phyloP scores from a whole-genome alignment of 495 filamentous ascomycete genomes.

The Penicillium longicatenatum region DNA sequence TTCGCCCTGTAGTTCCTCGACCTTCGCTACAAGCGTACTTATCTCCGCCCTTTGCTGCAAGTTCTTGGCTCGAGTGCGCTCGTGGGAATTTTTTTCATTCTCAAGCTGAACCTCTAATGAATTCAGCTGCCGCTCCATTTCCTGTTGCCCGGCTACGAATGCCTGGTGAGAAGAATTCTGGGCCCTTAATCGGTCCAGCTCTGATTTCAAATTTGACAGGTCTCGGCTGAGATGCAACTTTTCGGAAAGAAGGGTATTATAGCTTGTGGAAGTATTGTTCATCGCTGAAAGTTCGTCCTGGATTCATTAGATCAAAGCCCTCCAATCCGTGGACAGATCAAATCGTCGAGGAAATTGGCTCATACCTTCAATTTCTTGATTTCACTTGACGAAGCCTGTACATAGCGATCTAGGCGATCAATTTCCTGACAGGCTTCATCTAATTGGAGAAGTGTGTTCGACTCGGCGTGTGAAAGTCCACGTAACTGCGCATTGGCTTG shows the following conservation, averaged over 20 bases:
- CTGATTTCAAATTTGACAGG: conserved; percentile 67
- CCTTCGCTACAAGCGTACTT: conserved; percentile 37
- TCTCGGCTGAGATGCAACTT: conserved; percentile 75
- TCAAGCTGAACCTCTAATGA: conserved; percentile 78
- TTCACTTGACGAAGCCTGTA: conserved; percentile 62
- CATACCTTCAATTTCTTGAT: conserved; percentile 68
- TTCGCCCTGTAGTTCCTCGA: conserved; percentile 46
- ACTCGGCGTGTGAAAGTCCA: conserved; percentile 48
- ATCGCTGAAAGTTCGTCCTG: conserved; percentile 70
- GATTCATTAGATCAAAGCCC: not conserved
- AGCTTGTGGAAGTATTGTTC: conserved; percentile 62
- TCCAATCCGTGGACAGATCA: not conserved
- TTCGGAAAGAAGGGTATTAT: conserved; percentile 70
- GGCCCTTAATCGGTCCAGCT: conserved; percentile 74
- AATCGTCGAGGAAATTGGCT: not conserved
- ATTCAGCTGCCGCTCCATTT: conserved; percentile 71
- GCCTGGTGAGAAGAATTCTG: conserved; percentile 67
- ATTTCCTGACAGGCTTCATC: conserved; percentile 56
- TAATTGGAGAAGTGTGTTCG: conserved; percentile 59
- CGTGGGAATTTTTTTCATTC: conserved; percentile 69
- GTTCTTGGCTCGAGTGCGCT: conserved; percentile 58
- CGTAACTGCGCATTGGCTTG: conserved; percentile 55
- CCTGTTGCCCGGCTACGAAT: conserved; percentile 71
- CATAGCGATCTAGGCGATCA: conserved; percentile 54
- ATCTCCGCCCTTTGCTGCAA: conserved; percentile 47